phyloP scores from a whole-genome alignment of 805 yeast genomes.

The Ogataea chonburiensis region DNA sequence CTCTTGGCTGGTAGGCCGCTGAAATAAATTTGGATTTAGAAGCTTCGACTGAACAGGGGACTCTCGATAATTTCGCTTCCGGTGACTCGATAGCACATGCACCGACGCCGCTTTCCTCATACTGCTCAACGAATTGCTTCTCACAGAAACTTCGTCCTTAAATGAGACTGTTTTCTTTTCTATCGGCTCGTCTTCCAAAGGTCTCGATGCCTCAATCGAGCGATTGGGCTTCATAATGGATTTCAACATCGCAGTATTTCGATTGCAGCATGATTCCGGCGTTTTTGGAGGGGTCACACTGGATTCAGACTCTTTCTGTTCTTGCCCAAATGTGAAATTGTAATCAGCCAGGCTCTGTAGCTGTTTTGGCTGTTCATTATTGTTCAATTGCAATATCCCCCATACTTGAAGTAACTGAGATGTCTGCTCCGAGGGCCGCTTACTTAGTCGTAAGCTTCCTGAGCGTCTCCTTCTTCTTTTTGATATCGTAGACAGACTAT shows the following conservation, averaged over 20 bases:
- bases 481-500: slow-evolving; percentile 17
- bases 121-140: slow-evolving; percentile 12
- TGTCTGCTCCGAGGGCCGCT: slow-evolving; percentile 5
- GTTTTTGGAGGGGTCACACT: neutral
- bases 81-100: slow-evolving; percentile 5
- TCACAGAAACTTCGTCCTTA: slow-evolving; percentile 18
- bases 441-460: slow-evolving; percentile 19
- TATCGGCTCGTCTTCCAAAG: slow-evolving; percentile 12
- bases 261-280: slow-evolving; percentile 2
- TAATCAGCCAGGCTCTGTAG: slow-evolving; percentile 1
- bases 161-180: slow-evolving; percentile 22
- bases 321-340: slow-evolving; percentile 9
- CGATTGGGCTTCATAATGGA: slow-evolving; percentile 21
- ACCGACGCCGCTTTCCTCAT: slow-evolving; percentile 6
- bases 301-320: slow-evolving; percentile 2
- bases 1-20: slow-evolving; percentile 5
- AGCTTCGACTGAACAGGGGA: slow-evolving; percentile 12
- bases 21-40: slow-evolving; percentile 10
- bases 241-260: slow-evolving; percentile 15
- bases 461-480: slow-evolving; percentile 17
- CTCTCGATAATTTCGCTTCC: slow-evolving; percentile 4
- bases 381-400: slow-evolving; percentile 14
- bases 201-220: slow-evolving; percentile 2
- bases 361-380: slow-evolving; percentile 3
- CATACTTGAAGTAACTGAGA: slow-evolving; percentile 15